A percentile compares a stretch with the other conserved stretches of the same genome.
These are phyloP conservation scores for Kuraishia piskuri DNA, from an alignment of 805 yeast genomes.

Conservation along the genomic window DNA sequence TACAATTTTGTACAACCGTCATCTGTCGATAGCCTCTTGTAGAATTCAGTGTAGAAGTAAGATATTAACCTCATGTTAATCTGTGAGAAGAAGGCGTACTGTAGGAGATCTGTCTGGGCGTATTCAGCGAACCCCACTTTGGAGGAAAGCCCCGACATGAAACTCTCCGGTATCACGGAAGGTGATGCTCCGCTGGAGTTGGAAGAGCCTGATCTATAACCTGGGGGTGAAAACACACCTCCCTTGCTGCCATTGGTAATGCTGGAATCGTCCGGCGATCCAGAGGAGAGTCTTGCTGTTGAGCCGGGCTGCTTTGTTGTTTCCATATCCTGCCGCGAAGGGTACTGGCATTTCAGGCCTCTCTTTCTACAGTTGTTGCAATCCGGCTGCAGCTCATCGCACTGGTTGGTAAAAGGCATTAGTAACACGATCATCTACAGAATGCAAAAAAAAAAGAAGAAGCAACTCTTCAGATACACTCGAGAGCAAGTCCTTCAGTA, in stretches of 20 bases:
- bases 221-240: slow-evolving; percentile 3
- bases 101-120: slow-evolving; percentile 9
- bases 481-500: too few species aligned
- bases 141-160: not conserved
- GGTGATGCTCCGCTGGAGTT: slow-evolving; percentile 3
- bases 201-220: slow-evolving; percentile 12
- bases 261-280: slow-evolving; percentile 4
- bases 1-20: slow-evolving; percentile 8
- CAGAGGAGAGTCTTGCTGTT: slow-evolving; percentile 5
- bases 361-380: slow-evolving; percentile 15
- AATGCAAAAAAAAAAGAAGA: too few species aligned
- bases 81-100: slow-evolving; percentile 12
- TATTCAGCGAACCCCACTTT: slow-evolving; percentile 2
- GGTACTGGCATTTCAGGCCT: slow-evolving; percentile 11
- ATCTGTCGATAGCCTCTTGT: slow-evolving; percentile 12
- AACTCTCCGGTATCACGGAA: not conserved
- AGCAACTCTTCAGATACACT: too few species aligned
- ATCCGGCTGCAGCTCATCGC: slow-evolving; percentile 15
- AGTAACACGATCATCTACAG: too few species aligned
- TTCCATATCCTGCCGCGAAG: not conserved
- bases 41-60: slow-evolving; percentile 11
- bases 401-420: slow-evolving; percentile 8
- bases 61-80: slow-evolving; percentile 9
- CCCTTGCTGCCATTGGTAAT: not conserved
- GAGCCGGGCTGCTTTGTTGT: slow-evolving; percentile 2